Evolutionary conservation across 345 rosid genomes (phyloP), one percentile per base, ranked within the genome.

Genomic region (Mallotus nudiflorus): DNA sequence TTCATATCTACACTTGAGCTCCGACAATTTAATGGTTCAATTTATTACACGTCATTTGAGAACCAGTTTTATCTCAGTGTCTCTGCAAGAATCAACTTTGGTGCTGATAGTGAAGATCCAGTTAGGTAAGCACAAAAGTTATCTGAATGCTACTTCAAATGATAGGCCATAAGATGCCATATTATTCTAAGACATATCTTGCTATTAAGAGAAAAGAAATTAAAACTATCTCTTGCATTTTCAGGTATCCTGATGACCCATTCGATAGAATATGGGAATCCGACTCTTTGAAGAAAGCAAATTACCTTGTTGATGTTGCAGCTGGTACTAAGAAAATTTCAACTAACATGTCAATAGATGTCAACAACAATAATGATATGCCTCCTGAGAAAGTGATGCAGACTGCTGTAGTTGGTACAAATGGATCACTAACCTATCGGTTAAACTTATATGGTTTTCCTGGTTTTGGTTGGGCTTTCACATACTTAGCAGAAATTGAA

Each of bases 371-470:
- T 37, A 55, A 70, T 37, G 89, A 86, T 40, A 78, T 53, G 82
- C 90, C 99, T n/a, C 99, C 99, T 68, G 69, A 86, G 81, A 96
- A 83, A 83, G 97, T 96, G 73, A 96, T 96, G 98, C 99, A 92
- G 85, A 92, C 98, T 37, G 99, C 99, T 72, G 99, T 96, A 73
- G 95, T 92, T 44, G 99, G 99, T 37, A 96, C 88, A 27, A 92
- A 96, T 77, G 99, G 98, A 35, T 84, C 85, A 0, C 77, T 96
- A 68, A 88, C 96, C 70, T 96, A 92, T 79, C 86, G 98, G 58
- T 73, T 92, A 78, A 96, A 92, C 75, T 78, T 96, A 62, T 89
- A 96, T 71, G 99, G 98, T 39, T 96, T 96, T 79, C 99, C 97
- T 54, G 95, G 92, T 78, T 75, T 15, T 79, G 99, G 97, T 11